Conservation (phyloP, 139 green algal genomes). For the Ostreobium quekettii region DNA sequence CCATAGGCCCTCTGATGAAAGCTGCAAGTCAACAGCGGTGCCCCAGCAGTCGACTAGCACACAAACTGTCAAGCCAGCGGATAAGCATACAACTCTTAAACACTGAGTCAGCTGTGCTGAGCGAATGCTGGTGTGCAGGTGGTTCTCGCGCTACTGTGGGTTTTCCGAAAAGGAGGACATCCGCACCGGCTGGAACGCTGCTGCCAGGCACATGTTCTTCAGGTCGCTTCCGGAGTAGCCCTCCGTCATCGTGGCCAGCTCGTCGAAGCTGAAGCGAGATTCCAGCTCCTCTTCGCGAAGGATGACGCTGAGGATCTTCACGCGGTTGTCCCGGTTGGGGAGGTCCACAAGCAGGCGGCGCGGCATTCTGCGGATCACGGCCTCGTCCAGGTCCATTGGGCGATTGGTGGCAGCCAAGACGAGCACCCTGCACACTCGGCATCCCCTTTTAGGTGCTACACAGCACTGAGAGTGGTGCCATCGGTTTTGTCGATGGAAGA, state of each 20-base stretch:
- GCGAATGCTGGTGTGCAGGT: no score
- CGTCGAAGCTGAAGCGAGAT: constrained; percentile 24
- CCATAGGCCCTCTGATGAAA: no score
- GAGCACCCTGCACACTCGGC: constrained; percentile 34
- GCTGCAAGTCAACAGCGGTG: no score
- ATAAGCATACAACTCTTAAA: no score
- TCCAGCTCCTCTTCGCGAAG: constrained; percentile 36
- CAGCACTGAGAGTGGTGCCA: no score
- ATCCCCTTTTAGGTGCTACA: no score
- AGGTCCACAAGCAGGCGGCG: constrained; percentile 57
- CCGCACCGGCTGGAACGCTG: constrained; percentile 56
- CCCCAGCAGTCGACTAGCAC: no score
- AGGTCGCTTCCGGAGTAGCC: constrained; percentile 56
- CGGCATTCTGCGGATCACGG: constrained; percentile 52
- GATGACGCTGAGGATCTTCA: constrained; percentile 48
- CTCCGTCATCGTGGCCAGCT: constrained; percentile 35
- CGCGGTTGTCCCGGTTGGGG: constrained; percentile 41
- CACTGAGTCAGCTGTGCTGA: no score
- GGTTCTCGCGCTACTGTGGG: no score
- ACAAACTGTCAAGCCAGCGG: no score
- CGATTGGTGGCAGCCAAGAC: constrained; percentile 68
- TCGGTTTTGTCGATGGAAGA: no score
- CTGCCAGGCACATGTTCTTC: constrained; percentile 55
- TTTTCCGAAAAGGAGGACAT: no score
- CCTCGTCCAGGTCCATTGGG: constrained; percentile 66